Conservation (phyloP, 2,329 filamentous ascomycete genomes). For the Aureobasidium sp. region DNA sequence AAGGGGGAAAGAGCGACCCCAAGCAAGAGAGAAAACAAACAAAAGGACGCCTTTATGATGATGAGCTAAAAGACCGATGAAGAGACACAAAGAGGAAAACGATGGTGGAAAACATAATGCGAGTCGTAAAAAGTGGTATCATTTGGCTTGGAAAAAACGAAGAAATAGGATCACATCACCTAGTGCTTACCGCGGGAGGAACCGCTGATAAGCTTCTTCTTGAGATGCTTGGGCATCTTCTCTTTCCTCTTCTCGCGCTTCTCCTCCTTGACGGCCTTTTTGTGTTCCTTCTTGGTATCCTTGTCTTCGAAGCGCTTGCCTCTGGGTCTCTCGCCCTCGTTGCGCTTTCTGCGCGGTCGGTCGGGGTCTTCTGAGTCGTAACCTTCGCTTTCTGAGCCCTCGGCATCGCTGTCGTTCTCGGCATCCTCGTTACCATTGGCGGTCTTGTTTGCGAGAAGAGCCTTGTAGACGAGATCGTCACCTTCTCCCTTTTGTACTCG, state of each 20-base stretch:
- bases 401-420: constrained; percentile 25
- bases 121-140: constrained; percentile 5
- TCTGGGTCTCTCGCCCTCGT: constrained; percentile 54
- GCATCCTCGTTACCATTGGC: constrained; percentile 25
- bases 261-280: constrained; percentile 85
- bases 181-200: constrained; percentile 55
- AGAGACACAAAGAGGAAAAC: no score
- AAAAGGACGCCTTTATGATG: no score
- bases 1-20: no score
- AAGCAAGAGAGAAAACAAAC: no score
- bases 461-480: constrained; percentile 72
- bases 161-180: not conserved
- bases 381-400: constrained; percentile 24
- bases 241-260: constrained; percentile 88
- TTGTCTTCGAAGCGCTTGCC: constrained; percentile 88
- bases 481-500: constrained; percentile 65
- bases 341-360: constrained; percentile 34
- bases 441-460: constrained; percentile 66
- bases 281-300: constrained; percentile 81
- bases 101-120: not conserved
- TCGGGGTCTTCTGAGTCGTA: constrained; percentile 35
- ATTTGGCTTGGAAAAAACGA: not conserved
- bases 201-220: constrained; percentile 71
- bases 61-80: no score
- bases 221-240: constrained; percentile 93